Evolutionary conservation across 23 red algal genomes (phyloP).

Genomic region (Gracilaria gracilis): DNA sequence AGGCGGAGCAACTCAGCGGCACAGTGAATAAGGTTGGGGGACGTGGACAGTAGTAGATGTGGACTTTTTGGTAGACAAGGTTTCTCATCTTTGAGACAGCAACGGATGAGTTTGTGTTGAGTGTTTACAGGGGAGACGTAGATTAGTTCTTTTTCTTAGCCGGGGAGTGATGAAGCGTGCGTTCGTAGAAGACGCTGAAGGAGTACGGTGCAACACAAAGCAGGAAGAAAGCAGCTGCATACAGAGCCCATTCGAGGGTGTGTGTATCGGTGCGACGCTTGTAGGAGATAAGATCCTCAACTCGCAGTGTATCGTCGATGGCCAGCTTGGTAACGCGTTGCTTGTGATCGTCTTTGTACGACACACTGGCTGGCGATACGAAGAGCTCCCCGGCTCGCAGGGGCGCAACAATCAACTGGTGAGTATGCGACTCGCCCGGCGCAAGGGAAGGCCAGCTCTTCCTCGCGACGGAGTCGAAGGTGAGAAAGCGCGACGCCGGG

Average conservation of each 20-base stretch:
- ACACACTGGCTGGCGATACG: slow-evolving; percentile 48
- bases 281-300: slow-evolving; percentile 48
- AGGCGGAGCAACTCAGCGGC: no score
- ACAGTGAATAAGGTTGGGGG: no score
- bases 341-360: slow-evolving; percentile 38
- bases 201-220: slow-evolving; percentile 35
- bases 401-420: slow-evolving; percentile 27
- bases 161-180: not conserved
- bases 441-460: slow-evolving; percentile 7
- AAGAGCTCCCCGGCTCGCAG: slow-evolving; percentile 44
- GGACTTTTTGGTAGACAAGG: no score
- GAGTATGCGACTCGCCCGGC: not conserved
- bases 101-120: not conserved
- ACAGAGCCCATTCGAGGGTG: slow-evolving; percentile 33
- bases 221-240: slow-evolving; percentile 18
- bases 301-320: slow-evolving; percentile 27
- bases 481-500: slow-evolving; percentile 58
- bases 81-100: not conserved
- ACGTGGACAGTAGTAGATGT: no score
- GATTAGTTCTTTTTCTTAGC: slow-evolving; percentile 54
- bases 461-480: slow-evolving; percentile 1
- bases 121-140: not conserved
- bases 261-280: slow-evolving; percentile 49
- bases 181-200: slow-evolving; percentile 14
- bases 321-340: slow-evolving; percentile 32